phyloP scores from a whole-genome alignment of 2,329 filamentous ascomycete species.

The Trichoderma brevicompactum region DNA sequence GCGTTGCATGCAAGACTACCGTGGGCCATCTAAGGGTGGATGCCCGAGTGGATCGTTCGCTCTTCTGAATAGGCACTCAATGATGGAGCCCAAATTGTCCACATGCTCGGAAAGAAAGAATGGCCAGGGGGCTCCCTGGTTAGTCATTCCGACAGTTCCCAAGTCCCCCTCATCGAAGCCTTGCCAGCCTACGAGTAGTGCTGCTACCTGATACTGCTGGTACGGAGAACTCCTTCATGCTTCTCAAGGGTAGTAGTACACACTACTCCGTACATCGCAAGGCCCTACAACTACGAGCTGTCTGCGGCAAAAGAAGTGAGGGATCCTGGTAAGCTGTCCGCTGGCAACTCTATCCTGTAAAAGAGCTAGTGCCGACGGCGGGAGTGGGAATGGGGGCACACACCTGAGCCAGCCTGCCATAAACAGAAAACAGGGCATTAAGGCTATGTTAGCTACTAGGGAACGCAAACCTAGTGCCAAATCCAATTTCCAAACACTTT shows the following conservation, averaged over 20 bases:
- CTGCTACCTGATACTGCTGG: neutral
- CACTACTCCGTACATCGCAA: neutral
- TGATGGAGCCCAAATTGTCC: slow-evolving; percentile 27
- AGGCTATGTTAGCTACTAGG: neutral
- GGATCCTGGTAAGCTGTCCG: slow-evolving; percentile 3
- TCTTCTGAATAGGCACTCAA: slow-evolving; percentile 26
- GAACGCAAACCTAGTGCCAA: neutral
- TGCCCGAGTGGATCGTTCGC: slow-evolving; percentile 25
- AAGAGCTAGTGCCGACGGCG: slow-evolving; percentile 5
- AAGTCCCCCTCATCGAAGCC: slow-evolving; percentile 15
- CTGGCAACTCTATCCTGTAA: neutral
- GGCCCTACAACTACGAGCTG: slow-evolving; percentile 2
- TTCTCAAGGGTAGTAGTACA: neutral
- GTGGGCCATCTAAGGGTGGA: slow-evolving; percentile 26
- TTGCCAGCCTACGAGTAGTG: slow-evolving; percentile 4
- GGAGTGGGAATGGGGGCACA: slow-evolving; percentile 4
- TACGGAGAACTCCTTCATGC: slow-evolving; percentile 9
- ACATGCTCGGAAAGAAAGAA: slow-evolving; percentile 29
- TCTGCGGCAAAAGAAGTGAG: neutral
- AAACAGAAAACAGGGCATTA: neutral
- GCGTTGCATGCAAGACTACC: slow-evolving; percentile 29
- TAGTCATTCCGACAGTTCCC: slow-evolving; percentile 4
- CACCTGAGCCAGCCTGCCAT: neutral
- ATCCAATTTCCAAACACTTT: neutral
- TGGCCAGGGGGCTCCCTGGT: slow-evolving; percentile 15